Base-by-base conservation (phyloP, 805 yeast genomes). In the Wickerhamia fluorescens region DNA sequence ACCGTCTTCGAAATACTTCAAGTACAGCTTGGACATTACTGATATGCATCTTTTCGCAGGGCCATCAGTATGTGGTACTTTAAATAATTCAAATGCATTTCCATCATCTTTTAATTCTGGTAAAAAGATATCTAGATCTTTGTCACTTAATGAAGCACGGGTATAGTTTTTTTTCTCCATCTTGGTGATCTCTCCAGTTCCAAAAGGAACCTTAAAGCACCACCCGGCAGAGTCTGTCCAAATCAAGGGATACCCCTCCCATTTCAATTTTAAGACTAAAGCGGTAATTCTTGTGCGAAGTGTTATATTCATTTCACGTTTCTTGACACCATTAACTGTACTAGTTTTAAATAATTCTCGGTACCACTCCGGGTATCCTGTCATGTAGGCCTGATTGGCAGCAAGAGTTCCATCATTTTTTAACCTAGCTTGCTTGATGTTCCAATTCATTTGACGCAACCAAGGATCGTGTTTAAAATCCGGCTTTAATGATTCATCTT, bases 321-420 rank as follows among this genome's bases (percentile, higher is more conserved):
- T 51, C 14, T 36, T 42, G 13, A 36, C 45, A 4, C 57, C 58
- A 60, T 27, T 75, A 41, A 9, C 38, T n/a, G 38, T 25, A 9
- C 42, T 46, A 13, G 60, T 52, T 24, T 58, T 64, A 36, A 63
- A 57, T 20, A 73, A 46, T 15, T 75, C 76, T 35, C 81, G 72
- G 52, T 84, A 94, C 99, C 99, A 92, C 40, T 80, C 80, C 0
- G 99, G 99, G 44, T 68, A 85, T 0, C 96, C 97, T 0, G 95
- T 94, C 26, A 85, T 48, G 42, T 73, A 86, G 1, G 69, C 67
- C 51, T 85, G 95, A 15, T 71, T 75, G 31, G 84, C 82, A 14
- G 61, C 68, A 1, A 85, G 83, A 3, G 56, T 58, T 2, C 92
- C 94, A 21, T 71, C 64, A 47, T 85, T 85, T 9, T 78, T 83